A percentile compares a stretch with the other conserved stretches of the same genome.
phyloP scores from a whole-genome alignment of 2,329 filamentous ascomycete species.

The Rhexocercosporidium sp. region DNA sequence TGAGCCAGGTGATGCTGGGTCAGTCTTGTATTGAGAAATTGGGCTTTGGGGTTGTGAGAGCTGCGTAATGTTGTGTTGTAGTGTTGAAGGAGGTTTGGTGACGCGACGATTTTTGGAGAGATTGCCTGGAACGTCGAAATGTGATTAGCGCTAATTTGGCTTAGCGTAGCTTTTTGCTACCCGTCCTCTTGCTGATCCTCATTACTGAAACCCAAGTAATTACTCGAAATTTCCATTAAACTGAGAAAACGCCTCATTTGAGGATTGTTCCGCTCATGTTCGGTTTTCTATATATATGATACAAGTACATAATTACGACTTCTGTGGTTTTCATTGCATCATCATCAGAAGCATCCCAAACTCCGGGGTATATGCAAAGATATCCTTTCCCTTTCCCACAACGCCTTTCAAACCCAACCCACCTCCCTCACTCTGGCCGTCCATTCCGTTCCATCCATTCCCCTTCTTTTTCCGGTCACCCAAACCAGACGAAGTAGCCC shows the following conservation, averaged over 20 bases:
- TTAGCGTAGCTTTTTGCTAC: neutral
- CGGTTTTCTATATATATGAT: neutral
- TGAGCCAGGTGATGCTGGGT: slow-evolving; percentile 43
- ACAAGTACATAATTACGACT: slow-evolving; percentile 1
- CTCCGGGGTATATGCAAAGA: slow-evolving; percentile 12
- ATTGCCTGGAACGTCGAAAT: slow-evolving; percentile 2
- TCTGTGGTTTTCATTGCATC: slow-evolving; percentile 4
- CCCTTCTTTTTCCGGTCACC: neutral
- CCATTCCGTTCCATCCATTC: neutral
- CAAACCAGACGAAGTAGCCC: neutral
- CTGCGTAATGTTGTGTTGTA: slow-evolving; percentile 17
- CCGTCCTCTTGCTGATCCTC: neutral
- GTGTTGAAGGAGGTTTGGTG: slow-evolving; percentile 18
- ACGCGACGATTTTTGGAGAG: slow-evolving; percentile 24
- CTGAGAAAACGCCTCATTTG: neutral
- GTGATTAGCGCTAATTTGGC: neutral
- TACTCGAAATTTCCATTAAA: neutral
- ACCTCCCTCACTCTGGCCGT: neutral
- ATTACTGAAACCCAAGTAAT: neutral
- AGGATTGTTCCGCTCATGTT: neutral
- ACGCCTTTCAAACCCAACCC: neutral
- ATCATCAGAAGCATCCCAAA: slow-evolving; percentile 5
- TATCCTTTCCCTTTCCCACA: slow-evolving; percentile 9
- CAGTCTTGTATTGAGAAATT: slow-evolving; percentile 34
- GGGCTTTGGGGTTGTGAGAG: slow-evolving; percentile 20